A percentile compares a stretch with the other conserved stretches of the same genome.
These are phyloP conservation scores for Xylaria sp. DNA, from an alignment of 2,329 filamentous ascomycete species.

Conservation along the genomic window DNA sequence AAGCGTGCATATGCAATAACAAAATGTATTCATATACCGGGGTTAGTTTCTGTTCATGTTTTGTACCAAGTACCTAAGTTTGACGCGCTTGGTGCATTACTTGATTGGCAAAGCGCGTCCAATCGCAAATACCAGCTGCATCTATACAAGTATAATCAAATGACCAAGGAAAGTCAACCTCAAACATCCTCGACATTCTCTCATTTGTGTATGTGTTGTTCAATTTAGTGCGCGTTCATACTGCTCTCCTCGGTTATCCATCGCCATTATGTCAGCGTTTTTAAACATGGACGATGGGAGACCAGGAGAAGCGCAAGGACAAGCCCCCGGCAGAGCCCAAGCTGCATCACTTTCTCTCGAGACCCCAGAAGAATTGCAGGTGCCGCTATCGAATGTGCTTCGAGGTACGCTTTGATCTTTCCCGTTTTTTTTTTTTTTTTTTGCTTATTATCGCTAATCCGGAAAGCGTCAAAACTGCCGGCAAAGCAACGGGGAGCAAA, in stretches of 20 bases:
- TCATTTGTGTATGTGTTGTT: neutral
- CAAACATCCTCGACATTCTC: neutral
- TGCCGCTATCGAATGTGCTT: conserved; percentile 41
- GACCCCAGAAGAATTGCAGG: conserved; percentile 34
- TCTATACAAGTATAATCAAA: conserved; percentile 6
- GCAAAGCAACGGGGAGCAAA: conserved; percentile 73
- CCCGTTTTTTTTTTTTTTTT: neutral
- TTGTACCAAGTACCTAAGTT: neutral
- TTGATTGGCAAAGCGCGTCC: conserved; percentile 16
- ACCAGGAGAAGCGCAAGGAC: conserved; percentile 11
- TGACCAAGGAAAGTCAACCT: neutral
- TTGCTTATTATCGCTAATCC: conserved; percentile 13
- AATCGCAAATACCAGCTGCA: conserved; percentile 15
- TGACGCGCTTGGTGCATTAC: conserved; percentile 28
- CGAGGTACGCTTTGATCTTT: conserved; percentile 39
- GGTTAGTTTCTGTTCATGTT: neutral
- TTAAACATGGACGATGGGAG: conserved; percentile 8
- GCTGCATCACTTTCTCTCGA: conserved; percentile 11
- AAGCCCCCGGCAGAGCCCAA: conserved; percentile 9
- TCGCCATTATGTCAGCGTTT: neutral
- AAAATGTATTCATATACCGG: conserved; percentile 12
- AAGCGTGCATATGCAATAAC: neutral
- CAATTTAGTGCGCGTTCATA: neutral
- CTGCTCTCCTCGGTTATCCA: neutral
- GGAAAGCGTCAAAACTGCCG: conserved; percentile 67